These are phyloP conservation scores for Xylaria sp. DNA, from an alignment of 2,329 filamentous ascomycete genomes.

Conservation along the genomic window DNA sequence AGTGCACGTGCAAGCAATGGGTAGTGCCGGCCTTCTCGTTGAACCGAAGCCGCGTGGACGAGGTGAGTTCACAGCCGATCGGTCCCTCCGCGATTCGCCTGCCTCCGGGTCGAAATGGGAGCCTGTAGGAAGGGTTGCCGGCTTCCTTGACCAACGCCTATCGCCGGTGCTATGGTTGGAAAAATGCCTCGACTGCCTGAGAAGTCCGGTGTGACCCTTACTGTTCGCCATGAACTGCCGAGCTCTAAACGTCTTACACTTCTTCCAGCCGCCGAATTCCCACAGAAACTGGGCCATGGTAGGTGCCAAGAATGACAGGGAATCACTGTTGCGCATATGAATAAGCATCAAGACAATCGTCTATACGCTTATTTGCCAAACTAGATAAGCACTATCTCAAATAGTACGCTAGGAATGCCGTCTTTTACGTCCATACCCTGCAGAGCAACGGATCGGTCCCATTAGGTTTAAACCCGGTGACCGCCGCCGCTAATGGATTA, in stretches of 20 bases:
- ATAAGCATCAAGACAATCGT: not conserved
- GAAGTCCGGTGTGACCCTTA: not conserved
- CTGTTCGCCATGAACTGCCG: not conserved
- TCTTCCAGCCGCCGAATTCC: not conserved
- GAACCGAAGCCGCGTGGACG: constrained; percentile 81
- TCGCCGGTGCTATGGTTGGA: not conserved
- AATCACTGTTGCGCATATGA: not conserved
- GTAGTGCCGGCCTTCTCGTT: constrained; percentile 89
- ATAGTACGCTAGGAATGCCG: not conserved
- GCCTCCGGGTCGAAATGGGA: constrained; percentile 54
- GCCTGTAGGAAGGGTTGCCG: constrained; percentile 42
- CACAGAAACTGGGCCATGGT: constrained; percentile 1
- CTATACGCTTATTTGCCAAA: constrained; percentile 15
- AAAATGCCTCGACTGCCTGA: not conserved
- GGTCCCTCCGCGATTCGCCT: constrained; percentile 57
- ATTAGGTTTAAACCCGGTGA: constrained; percentile 8
- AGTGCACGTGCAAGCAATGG: constrained; percentile 90
- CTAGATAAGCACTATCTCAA: constrained; percentile 8
- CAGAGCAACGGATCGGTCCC: constrained; percentile 11
- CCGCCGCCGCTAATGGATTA: constrained; percentile 3
- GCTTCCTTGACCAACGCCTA: not conserved
- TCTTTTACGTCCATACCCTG: constrained; percentile 4
- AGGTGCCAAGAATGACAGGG: constrained; percentile 7
- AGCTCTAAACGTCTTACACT: not conserved
- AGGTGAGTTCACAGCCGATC: constrained; percentile 49